Percentiles rank a stretch among this genome's conserved stretches.
Conservation (phyloP, 495 filamentous ascomycete genomes). For the Penicillium atrosanguineum region DNA sequence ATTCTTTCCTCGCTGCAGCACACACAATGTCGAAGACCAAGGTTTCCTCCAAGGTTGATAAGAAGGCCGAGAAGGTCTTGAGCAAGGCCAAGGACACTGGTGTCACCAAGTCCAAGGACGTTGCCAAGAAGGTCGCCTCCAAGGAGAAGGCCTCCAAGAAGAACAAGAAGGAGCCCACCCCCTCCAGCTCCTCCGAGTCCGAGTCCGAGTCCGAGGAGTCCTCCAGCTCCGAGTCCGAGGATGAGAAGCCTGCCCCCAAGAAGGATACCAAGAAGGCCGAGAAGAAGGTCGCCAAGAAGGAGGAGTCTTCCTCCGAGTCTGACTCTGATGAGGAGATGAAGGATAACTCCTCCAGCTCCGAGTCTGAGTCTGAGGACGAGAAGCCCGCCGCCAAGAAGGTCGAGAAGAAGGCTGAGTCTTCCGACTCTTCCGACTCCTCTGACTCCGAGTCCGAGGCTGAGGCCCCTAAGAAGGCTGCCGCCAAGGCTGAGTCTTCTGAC, state of each 20-base stretch:
- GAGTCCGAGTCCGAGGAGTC: constrained; percentile 31
- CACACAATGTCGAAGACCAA: constrained; percentile 55
- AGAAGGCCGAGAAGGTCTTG: constrained; percentile 49
- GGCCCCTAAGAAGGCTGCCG: constrained; percentile 27
- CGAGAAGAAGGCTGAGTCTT: constrained; percentile 32
- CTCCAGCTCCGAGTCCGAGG: constrained; percentile 38
- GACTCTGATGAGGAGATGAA: constrained; percentile 14
- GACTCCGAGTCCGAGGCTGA: constrained; percentile 31
- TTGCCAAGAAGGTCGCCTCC: constrained; percentile 42
- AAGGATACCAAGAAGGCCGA: constrained; percentile 12
- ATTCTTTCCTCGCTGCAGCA: constrained; percentile 19
- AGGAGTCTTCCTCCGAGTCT: constrained; percentile 47
- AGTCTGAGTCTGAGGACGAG: constrained; percentile 31
- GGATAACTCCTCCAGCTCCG: constrained; percentile 15
- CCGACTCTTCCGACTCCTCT: constrained; percentile 31
- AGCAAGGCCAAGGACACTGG: constrained; percentile 54
- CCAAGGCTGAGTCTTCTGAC: constrained; percentile 25
- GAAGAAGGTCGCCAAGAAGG: constrained; percentile 36
- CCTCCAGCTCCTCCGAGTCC: constrained; percentile 46
- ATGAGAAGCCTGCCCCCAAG: constrained; percentile 38
- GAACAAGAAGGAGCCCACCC: constrained; percentile 49
- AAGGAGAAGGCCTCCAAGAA: constrained; percentile 41
- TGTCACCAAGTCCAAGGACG: constrained; percentile 51
- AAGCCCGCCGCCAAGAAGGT: constrained; percentile 35
- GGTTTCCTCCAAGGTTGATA: constrained; percentile 34